Evolutionary conservation across 768 basidiomycete species (phyloP).

Genomic region (Tricholoma furcatifolium): DNA sequence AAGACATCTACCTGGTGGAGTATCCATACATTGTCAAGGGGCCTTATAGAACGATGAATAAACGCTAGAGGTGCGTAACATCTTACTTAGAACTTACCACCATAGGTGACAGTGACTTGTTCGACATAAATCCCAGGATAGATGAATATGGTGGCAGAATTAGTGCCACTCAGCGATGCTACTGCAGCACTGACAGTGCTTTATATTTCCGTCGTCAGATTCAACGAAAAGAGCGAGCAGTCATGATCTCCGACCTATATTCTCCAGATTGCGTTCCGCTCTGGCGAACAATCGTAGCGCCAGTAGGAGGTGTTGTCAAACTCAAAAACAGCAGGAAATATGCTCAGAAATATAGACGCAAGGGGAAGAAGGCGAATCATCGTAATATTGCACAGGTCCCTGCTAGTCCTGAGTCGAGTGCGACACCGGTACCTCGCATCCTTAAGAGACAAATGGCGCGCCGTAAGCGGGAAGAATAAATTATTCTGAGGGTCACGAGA

Average conservation of each 20-base stretch:
- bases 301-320: constrained; percentile 21
- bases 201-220: background rate
- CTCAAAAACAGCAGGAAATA: constrained; percentile 11
- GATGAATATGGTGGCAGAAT: constrained; percentile 20
- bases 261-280: constrained; percentile 22
- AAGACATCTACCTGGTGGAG: constrained; percentile 19
- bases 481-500: constrained; percentile 7
- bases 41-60: background rate
- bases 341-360: constrained; percentile 14
- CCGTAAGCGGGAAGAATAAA: background rate
- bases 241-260: constrained; percentile 14
- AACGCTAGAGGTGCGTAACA: too few relatives aligned
- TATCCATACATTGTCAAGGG: constrained; percentile 24
- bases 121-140: constrained; percentile 27
- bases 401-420: background rate
- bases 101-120: constrained; percentile 23
- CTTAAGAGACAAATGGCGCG: background rate
- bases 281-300: constrained; percentile 26
- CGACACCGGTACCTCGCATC: background rate
- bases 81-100: too few relatives aligned
- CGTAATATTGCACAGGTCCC: background rate
- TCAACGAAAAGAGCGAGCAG: background rate
- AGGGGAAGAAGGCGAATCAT: constrained; percentile 7
- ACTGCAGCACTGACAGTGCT: constrained; percentile 23
- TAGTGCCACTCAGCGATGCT: constrained; percentile 20